These are phyloP conservation scores for Parasitella parasitica DNA, from an alignment of 371 early-diverging fungal genomes.

Conservation along the genomic window DNA sequence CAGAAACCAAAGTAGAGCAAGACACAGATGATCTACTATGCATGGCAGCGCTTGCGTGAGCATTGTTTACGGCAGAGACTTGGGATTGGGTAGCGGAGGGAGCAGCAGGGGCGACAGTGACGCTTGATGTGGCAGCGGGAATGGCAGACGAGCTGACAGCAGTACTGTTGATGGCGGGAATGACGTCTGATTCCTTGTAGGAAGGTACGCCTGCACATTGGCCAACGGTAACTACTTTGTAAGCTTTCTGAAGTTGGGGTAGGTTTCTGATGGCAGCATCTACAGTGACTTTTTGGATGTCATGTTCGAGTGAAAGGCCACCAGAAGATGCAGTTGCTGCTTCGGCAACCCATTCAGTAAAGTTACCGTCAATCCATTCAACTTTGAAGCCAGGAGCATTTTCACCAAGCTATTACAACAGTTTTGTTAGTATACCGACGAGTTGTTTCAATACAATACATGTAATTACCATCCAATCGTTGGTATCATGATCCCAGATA, in stretches of 20 bases:
- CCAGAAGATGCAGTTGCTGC: slow-evolving; percentile 46
- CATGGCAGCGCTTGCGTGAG: not conserved
- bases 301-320: slow-evolving; percentile 59
- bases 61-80: not conserved
- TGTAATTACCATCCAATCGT: slow-evolving; percentile 40
- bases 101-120: slow-evolving; percentile 8
- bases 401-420: slow-evolving; percentile 27
- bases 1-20: not conserved
- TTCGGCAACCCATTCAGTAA: slow-evolving; percentile 48
- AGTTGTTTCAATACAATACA: too few species aligned
- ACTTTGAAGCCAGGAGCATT: slow-evolving; percentile 27
- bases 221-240: slow-evolving; percentile 45
- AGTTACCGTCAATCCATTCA: slow-evolving; percentile 47
- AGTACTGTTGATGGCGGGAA: slow-evolving; percentile 8
- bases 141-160: slow-evolving; percentile 13
- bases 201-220: slow-evolving; percentile 37
- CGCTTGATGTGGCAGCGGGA: slow-evolving; percentile 16
- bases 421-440: too few species aligned
- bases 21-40: not conserved
- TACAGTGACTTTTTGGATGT: slow-evolving; percentile 50
- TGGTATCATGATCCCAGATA: slow-evolving; percentile 52
- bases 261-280: slow-evolving; percentile 63
- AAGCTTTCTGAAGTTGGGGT: slow-evolving; percentile 48
- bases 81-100: not conserved
- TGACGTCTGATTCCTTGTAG: slow-evolving; percentile 36